Percentiles rank a stretch among this genome's conserved stretches.
Evolutionary conservation across 345 rosid genomes (phyloP).

Genomic region (Balakata baccata): DNA sequence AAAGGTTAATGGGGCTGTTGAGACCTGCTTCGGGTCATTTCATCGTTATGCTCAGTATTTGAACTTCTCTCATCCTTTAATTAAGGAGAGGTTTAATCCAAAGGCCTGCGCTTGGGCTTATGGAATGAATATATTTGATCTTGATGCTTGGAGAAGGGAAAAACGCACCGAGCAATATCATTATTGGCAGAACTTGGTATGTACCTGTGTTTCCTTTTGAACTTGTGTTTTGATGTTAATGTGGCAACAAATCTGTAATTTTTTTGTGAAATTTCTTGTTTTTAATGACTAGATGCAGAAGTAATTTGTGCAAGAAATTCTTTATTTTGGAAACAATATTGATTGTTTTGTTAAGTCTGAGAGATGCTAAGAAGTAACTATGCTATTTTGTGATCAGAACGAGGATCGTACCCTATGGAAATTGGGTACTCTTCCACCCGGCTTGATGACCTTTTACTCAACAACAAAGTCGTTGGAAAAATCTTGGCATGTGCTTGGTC

Average conservation of each 20-base stretch:
- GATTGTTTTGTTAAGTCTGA: not conserved
- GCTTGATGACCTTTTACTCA: constrained; percentile 82
- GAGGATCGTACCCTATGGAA: constrained; percentile 71
- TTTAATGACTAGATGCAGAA: not conserved
- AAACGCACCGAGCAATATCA: constrained; percentile 52
- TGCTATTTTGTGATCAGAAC: constrained; percentile 41
- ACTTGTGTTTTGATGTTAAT: not conserved
- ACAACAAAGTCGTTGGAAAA: constrained; percentile 79
- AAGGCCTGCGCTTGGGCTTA: constrained; percentile 92
- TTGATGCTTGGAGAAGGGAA: constrained; percentile 80
- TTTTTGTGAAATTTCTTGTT: not conserved
- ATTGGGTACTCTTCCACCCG: constrained; percentile 70
- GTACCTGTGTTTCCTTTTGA: constrained; percentile 7
- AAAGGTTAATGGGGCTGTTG: constrained; percentile 92
- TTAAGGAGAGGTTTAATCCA: constrained; percentile 65
- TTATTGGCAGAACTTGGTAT: constrained; percentile 68
- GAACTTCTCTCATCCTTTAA: constrained; percentile 68
- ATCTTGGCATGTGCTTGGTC: constrained; percentile 92
- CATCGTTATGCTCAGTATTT: constrained; percentile 75
- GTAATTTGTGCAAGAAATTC: not conserved
- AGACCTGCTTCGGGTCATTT: constrained; percentile 88
- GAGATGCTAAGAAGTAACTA: not conserved
- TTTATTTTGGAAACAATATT: not conserved
- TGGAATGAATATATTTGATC: constrained; percentile 90
- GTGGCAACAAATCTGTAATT: not conserved